Evolutionary conservation across 371 early-diverging fungal species (phyloP).

Genomic region (Mortierella polycephala): DNA sequence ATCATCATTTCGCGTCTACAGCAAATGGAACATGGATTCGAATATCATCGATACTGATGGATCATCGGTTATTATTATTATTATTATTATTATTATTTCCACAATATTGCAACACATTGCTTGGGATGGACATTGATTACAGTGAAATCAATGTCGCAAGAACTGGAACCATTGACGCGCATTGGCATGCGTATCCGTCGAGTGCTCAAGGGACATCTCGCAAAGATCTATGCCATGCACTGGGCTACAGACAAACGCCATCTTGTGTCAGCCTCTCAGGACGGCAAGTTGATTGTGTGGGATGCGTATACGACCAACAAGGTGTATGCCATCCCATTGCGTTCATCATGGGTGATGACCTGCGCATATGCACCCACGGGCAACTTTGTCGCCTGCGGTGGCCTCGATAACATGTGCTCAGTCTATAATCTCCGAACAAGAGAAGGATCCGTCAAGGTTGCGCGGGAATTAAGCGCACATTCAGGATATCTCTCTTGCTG

Average conservation of each 20-base stretch:
- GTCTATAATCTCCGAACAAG: constrained; percentile 94
- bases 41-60: not conserved
- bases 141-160: constrained; percentile 64
- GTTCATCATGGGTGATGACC: constrained; percentile 99
- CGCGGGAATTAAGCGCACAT: constrained; percentile 93
- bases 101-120: not conserved
- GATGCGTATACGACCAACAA: constrained; percentile 98
- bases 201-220: constrained; percentile 97
- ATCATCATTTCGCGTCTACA: no score
- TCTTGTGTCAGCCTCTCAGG: constrained; percentile 97
- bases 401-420: constrained; percentile 97
- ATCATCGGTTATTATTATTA: not conserved
- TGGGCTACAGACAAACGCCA: constrained; percentile 97
- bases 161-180: constrained; percentile 84
- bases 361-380: constrained; percentile 99
- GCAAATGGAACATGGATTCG: no score
- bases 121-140: not conserved
- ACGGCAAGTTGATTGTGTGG: constrained; percentile 99
- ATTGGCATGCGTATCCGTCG: constrained; percentile 94
- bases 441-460: constrained; percentile 91
- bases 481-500: constrained; percentile 98
- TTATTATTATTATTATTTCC: not conserved
- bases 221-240: constrained; percentile 99
- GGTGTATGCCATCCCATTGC: constrained; percentile 95
- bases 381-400: constrained; percentile 98